These are phyloP conservation scores for Botrytis medusae DNA, from an alignment of 2,329 filamentous ascomycete species.

Conservation along the genomic window DNA sequence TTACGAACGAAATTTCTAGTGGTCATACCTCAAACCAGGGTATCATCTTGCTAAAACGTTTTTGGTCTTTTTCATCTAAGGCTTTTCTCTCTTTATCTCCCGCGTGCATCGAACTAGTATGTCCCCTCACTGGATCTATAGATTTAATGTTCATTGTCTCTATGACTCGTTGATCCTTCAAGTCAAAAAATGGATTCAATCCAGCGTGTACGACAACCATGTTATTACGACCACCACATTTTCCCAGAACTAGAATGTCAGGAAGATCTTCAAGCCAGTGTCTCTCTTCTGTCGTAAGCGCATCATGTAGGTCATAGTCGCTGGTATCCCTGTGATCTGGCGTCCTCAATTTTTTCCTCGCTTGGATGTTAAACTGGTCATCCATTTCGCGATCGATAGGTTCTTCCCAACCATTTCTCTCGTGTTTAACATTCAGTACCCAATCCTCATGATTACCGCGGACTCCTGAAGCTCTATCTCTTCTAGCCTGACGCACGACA, in stretches of 20 bases:
- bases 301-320: background rate
- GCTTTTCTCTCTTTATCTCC: background rate
- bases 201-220: background rate
- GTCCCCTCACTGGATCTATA: background rate
- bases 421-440: background rate
- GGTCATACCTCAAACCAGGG: background rate
- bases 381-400: background rate
- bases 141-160: constrained; percentile 10
- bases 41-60: background rate
- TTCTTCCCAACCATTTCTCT: background rate
- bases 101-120: background rate
- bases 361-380: background rate
- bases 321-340: background rate
- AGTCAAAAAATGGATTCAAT: background rate
- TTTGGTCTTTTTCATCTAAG: too few relatives aligned
- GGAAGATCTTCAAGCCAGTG: background rate
- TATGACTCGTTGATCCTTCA: background rate
- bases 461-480: background rate
- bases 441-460: constrained; percentile 9
- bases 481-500: background rate
- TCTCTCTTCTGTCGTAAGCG: background rate
- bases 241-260: background rate
- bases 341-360: background rate
- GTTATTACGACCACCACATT: background rate
- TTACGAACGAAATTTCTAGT: background rate